Conservation (phyloP, 768 basidiomycete genomes). For the Cystofilobasidium macerans region DNA sequence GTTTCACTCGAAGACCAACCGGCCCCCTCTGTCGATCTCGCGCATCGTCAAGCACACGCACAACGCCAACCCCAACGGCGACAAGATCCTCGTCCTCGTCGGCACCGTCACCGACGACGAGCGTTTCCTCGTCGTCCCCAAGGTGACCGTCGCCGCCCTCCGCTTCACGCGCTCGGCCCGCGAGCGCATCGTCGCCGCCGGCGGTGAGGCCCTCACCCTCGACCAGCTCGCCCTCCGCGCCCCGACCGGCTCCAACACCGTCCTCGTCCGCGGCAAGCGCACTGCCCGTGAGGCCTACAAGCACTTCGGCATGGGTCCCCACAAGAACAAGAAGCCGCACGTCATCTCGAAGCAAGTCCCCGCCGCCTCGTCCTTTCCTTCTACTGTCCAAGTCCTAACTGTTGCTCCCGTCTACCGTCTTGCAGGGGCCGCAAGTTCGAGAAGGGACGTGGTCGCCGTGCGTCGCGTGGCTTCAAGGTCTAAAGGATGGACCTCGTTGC, state of each 20-base stretch:
- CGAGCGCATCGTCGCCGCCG: conserved; percentile 89
- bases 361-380: too few species aligned
- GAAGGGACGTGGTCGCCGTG: conserved; percentile 44
- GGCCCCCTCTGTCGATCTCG: conserved; percentile 89
- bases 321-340: conserved; percentile 85
- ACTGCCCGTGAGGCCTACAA: conserved; percentile 69
- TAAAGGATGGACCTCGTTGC: background rate
- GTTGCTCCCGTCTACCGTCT: too few species aligned
- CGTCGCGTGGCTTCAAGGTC: conserved; percentile 21
- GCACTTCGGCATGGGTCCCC: conserved; percentile 84
- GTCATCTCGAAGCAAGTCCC: conserved; percentile 84
- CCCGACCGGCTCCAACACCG: conserved; percentile 89
- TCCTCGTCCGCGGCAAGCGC: conserved; percentile 83
- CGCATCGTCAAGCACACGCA: conserved; percentile 73
- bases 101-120: conserved; percentile 92
- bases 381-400: too few species aligned
- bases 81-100: conserved; percentile 79
- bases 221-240: conserved; percentile 92
- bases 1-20: conserved; percentile 95
- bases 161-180: conserved; percentile 85
- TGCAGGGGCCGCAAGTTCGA: conserved; percentile 99
- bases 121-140: conserved; percentile 73
- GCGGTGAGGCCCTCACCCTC: conserved; percentile 86
- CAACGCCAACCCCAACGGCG: conserved; percentile 39
- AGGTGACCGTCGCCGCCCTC: conserved; percentile 84